These are phyloP conservation scores for Eucalyptus pauciflora DNA, from an alignment of 345 rosid genomes.

Conservation along the genomic window DNA sequence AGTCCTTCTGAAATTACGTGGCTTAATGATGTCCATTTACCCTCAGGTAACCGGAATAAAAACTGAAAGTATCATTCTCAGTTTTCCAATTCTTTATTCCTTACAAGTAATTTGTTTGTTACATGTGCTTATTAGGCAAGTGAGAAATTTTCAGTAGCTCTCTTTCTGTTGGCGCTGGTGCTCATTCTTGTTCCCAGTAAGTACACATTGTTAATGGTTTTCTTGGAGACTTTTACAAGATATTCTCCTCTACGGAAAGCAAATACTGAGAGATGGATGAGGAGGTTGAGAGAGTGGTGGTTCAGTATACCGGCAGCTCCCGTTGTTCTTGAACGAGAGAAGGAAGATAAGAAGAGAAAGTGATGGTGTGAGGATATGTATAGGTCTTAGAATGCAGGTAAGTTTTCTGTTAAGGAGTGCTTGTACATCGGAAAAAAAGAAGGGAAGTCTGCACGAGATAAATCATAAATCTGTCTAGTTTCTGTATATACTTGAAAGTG, in stretches of 20 bases:
- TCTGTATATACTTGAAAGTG: background rate
- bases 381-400: background rate
- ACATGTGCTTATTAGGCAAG: constrained; percentile 50
- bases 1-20: constrained; percentile 79
- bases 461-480: background rate
- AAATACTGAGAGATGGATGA: constrained; percentile 54
- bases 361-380: background rate
- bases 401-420: background rate
- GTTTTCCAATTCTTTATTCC: background rate
- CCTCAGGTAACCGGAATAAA: constrained; percentile 46
- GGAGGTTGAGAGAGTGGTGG: constrained; percentile 98
- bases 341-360: constrained; percentile 63
- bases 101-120: background rate
- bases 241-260: constrained; percentile 70
- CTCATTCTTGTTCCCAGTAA: constrained; percentile 48
- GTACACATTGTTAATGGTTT: constrained; percentile 30
- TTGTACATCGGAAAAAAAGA: background rate
- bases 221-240: constrained; percentile 69
- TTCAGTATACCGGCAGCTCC: constrained; percentile 96
- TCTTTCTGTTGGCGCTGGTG: constrained; percentile 33
- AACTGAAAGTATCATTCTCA: background rate
- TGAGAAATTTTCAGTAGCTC: constrained; percentile 50
- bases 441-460: background rate
- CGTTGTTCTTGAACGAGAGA: constrained; percentile 56
- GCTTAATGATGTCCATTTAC: constrained; percentile 50